A percentile compares a stretch with the other conserved stretches of the same genome.
Evolutionary conservation across 805 yeast genomes (phyloP).

Genomic region (Ogataea siamensis): DNA sequence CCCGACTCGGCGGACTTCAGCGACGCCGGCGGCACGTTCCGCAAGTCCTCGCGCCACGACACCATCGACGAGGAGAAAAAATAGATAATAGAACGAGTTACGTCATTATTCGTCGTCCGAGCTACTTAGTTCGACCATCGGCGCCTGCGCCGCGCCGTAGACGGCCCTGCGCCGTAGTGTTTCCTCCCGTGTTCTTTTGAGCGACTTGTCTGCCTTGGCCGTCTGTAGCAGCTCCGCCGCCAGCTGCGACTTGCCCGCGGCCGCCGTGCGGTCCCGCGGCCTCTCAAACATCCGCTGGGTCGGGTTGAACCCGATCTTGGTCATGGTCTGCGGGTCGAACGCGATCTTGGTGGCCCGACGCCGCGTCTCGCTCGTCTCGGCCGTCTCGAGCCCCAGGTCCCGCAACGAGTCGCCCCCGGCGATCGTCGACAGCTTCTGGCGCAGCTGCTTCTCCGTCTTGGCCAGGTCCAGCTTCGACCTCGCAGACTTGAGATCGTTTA

Average conservation of each 20-base stretch:
- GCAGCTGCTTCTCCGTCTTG: conserved; percentile 34
- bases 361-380: conserved; percentile 18
- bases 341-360: conserved; percentile 30
- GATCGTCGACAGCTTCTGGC: conserved; percentile 32
- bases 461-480: conserved; percentile 38
- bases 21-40: conserved; percentile 3
- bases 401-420: conserved; percentile 26
- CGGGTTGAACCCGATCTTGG: conserved; percentile 33
- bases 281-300: conserved; percentile 25
- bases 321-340: conserved; percentile 23
- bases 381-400: conserved; percentile 19
- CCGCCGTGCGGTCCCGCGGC: neutral
- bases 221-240: conserved; percentile 10
- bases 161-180: conserved; percentile 13
- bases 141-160: conserved; percentile 4
- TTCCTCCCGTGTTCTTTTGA: conserved; percentile 21
- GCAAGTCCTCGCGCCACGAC: conserved; percentile 8
- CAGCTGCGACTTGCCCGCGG: conserved; percentile 10
- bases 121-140: conserved; percentile 15
- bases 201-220: conserved; percentile 14
- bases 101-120: conserved; percentile 8
- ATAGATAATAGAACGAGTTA: conserved; percentile 4
- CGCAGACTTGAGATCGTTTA: conserved; percentile 40
- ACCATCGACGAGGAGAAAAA: conserved; percentile 18
- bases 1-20: neutral